phyloP scores from a whole-genome alignment of 345 rosid genomes.

The Rhodamnia argentea region DNA sequence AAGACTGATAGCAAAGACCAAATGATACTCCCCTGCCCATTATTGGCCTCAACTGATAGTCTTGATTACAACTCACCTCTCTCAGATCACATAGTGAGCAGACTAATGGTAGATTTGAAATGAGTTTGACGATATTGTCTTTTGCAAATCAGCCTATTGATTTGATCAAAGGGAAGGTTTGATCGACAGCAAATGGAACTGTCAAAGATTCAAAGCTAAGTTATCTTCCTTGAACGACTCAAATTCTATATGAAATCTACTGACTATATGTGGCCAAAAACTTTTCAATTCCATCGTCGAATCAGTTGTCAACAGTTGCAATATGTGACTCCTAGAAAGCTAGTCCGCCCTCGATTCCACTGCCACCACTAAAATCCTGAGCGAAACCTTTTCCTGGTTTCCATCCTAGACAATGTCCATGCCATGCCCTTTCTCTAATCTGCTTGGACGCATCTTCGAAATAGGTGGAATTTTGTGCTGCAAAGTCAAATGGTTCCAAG shows the following conservation, averaged over 20 bases:
- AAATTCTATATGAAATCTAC: not conserved
- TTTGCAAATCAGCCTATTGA: not conserved
- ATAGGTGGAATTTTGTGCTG: not conserved
- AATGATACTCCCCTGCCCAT: not conserved
- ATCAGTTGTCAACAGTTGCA: not conserved
- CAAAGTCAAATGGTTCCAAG: slow-evolving; percentile 22
- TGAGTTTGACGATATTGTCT: not conserved
- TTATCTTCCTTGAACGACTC: not conserved
- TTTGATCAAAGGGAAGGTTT: not conserved
- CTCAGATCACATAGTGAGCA: not conserved
- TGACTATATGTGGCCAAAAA: not conserved
- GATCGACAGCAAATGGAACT: not conserved
- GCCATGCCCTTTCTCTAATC: not conserved
- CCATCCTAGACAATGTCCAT: not conserved
- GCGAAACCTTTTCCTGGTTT: not conserved
- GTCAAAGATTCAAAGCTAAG: not conserved
- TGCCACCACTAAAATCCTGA: not conserved
- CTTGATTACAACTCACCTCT: not conserved
- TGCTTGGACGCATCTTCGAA: not conserved
- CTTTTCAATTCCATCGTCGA: not conserved
- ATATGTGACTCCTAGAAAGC: no score
- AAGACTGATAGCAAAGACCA: not conserved
- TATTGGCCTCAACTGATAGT: not conserved
- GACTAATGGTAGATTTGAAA: not conserved
- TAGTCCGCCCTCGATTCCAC: not conserved